Evolutionary conservation across 2,329 filamentous ascomycete genomes (phyloP), one percentile per base, ranked within the genome.

Genomic region (Phaeomoniella chlamydospora): DNA sequence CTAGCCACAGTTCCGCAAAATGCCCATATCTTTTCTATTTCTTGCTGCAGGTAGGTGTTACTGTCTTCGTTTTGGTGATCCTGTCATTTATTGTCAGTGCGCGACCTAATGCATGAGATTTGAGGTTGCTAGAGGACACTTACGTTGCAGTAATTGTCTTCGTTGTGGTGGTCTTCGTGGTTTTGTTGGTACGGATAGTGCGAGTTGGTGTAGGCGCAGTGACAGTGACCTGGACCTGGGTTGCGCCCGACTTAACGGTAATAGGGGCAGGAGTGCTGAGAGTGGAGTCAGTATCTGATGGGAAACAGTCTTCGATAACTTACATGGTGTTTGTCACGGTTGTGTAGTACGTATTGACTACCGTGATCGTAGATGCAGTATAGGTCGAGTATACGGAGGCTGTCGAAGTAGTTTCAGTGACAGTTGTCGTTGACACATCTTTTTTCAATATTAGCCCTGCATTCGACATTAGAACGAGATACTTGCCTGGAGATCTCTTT

Each of bases 381-480:
- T 38, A 31, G 13, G 41, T 45, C 3, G 37, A 38, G n/a, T 37
- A 38, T 18, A 41, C 34, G 5, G 41, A 41, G 6, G 39, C 36
- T 29, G 41, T 38, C 4, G 19, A 15, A 1, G 35, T 37, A n/a
- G 41, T 41, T 15, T 41, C 37, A 13, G 41, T 15, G n/a, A 37
- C 12, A 4, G 42, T 43, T 4, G 38, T 40, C 10, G 44, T 46
- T 36, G 42, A 45, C 17, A 36, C 31, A 40, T 46, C 44, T 41
- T 29, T 22, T 39, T 39, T 19, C 19, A 26, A 26, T n/a, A n/a
- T n/a, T n/a, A n/a, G n/a, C n/a, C n/a, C n/a, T n/a, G n/a, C n/a
- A n/a, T n/a, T n/a, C n/a, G n/a, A n/a, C n/a, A n/a, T n/a, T n/a
- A n/a, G n/a, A n/a, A n/a, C n/a, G n/a, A n/a, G n/a, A n/a, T n/a